Evolutionary conservation across 2,329 filamentous ascomycete genomes (phyloP), one percentile per base, ranked within the genome.

Genomic region (Pyricularia sp.): DNA sequence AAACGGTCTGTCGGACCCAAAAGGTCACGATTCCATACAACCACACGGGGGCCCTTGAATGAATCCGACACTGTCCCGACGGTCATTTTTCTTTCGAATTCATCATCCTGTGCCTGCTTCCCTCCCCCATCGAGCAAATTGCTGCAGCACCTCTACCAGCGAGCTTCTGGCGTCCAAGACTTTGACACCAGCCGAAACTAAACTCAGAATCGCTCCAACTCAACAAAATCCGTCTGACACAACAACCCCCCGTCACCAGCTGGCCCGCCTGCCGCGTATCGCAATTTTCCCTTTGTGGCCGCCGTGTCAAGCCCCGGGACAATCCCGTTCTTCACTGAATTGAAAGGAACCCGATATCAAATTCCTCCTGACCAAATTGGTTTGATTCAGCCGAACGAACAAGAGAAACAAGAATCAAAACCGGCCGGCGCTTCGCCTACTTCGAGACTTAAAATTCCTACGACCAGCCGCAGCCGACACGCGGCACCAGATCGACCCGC

Each of bases 141-240:
- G 20, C 23, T 26, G 58, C 58, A 61, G 58, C 58, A 61, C 12
- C 10, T 14, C 12, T 23, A 61, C 58, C 58, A 3, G 58, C 58
- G 58, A 50, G 42, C 42, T 9, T 50, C 20, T 50, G 42, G 58
- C 23, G 25, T 26, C 58, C 58, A 61, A 61, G 23, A 61, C 58
- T 26, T 61, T 61, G 23, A 61, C 58, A 61, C 58, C 58, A 61
- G 58, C 58, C 58, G 58, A 61, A 61, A 61, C 58, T 61, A 61
- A 36, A 61, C 58, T 23, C 23, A 61, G 58, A 61, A 61, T 26
- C 58, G 10, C 10, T 61, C 58, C 23, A 61, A 61, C 58, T 61
- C 58, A 61, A 61, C 58, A 61, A 61, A 61, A 61, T 61, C 58
- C 58, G 58, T 61, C 58, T 61, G 58, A 61, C 58, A 61, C 58